phyloP scores from a whole-genome alignment of 805 yeast genomes.

The Geotrichum ghanense region DNA sequence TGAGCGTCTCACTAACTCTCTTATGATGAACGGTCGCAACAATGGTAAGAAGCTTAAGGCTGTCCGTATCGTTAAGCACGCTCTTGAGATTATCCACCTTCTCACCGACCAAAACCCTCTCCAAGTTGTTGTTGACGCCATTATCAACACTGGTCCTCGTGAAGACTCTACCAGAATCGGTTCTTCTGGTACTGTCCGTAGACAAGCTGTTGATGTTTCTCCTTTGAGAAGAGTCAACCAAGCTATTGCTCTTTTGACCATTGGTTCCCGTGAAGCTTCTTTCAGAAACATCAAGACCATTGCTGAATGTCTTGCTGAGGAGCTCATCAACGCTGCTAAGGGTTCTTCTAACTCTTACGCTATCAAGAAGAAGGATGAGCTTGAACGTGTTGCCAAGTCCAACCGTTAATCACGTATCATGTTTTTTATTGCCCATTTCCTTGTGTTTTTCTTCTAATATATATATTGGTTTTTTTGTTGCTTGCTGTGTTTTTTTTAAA shows the following conservation, averaged over 20 bases:
- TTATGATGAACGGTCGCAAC: constrained; percentile 99
- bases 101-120: constrained; percentile 98
- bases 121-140: constrained; percentile 98
- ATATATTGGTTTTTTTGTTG: neutral
- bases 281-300: constrained; percentile 99
- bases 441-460: too few relatives aligned
- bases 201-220: constrained; percentile 99
- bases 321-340: constrained; percentile 99
- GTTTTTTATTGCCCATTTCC: too few relatives aligned
- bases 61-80: constrained; percentile 98
- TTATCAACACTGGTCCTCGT: constrained; percentile 99
- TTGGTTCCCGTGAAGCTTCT: constrained; percentile 99
- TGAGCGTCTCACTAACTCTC: constrained; percentile 98
- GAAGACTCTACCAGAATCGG: constrained; percentile 99
- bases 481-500: neutral
- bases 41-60: constrained; percentile 99
- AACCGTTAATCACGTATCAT: too few relatives aligned
- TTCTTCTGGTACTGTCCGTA: constrained; percentile 99
- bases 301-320: constrained; percentile 99
- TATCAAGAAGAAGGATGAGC: constrained; percentile 99
- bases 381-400: constrained; percentile 99
- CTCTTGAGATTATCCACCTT: constrained; percentile 93
- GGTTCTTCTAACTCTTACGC: constrained; percentile 99
- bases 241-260: constrained; percentile 94
- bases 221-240: constrained; percentile 99